Percentiles rank a stretch among this genome's conserved stretches.
Evolutionary conservation across 2,329 filamentous ascomycete species (phyloP).

Genomic region (Pseudogymnoascus sp.): DNA sequence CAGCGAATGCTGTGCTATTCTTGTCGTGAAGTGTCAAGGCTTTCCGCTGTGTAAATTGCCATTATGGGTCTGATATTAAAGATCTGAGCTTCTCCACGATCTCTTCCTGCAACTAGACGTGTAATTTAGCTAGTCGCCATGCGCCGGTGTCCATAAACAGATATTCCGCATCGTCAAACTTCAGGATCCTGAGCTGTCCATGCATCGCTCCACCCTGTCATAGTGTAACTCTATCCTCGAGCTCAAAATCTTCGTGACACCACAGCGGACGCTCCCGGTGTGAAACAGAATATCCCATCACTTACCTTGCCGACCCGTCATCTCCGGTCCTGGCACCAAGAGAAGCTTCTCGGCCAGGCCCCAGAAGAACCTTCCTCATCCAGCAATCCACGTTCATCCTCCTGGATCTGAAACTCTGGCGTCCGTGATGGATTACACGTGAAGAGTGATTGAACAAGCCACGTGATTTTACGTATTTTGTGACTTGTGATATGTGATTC

Average conservation of each 20-base stretch:
- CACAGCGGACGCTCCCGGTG: background rate
- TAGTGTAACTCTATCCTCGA: background rate
- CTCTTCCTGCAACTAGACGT: background rate
- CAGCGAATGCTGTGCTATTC: background rate
- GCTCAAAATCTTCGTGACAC: background rate
- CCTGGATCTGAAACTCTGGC: background rate
- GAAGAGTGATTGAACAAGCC: background rate
- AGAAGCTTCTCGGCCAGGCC: conserved; percentile 1
- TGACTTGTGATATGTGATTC: background rate
- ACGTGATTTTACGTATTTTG: background rate
- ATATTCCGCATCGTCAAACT: background rate
- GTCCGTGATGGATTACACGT: background rate
- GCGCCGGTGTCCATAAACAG: background rate
- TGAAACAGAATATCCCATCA: background rate
- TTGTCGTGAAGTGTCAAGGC: conserved; percentile 2
- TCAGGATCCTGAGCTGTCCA: background rate
- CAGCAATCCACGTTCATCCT: background rate
- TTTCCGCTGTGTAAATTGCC: background rate
- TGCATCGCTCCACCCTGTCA: background rate
- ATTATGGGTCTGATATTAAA: background rate
- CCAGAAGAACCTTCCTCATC: background rate
- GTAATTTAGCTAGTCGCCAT: conserved; percentile 5
- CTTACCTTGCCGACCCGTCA: background rate
- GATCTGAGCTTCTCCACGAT: conserved; percentile 1
- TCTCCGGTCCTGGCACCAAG: background rate